Conservation (phyloP, 768 basidiomycete genomes). For the Boletus rubropictus region DNA sequence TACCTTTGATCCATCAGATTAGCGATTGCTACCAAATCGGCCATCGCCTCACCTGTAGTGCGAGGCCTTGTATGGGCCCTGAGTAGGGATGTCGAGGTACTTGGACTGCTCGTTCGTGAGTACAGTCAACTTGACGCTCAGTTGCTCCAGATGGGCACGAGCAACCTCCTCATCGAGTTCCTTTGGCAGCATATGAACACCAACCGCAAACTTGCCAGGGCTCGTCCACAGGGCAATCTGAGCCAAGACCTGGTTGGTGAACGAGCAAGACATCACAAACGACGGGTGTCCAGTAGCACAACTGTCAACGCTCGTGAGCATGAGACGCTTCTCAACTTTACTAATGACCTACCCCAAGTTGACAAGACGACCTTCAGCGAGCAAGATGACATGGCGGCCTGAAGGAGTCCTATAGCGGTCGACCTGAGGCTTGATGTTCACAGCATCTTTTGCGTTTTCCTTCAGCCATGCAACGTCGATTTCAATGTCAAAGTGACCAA, state of each 20-base stretch:
- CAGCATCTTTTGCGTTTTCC: constrained; percentile 72
- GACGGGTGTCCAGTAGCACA: constrained; percentile 99
- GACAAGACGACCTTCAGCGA: constrained; percentile 98
- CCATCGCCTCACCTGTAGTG: constrained; percentile 52
- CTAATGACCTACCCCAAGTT: constrained; percentile 74
- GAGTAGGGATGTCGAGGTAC: constrained; percentile 86
- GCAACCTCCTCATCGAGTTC: constrained; percentile 99
- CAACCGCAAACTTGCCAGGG: constrained; percentile 86
- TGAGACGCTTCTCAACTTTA: not conserved
- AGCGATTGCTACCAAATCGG: not conserved
- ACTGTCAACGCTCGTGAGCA: constrained; percentile 31
- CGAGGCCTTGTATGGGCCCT: constrained; percentile 72
- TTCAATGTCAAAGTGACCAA: constrained; percentile 82
- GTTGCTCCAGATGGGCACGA: constrained; percentile 84
- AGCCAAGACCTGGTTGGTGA: constrained; percentile 96
- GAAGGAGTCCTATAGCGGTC: constrained; percentile 92
- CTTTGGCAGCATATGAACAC: constrained; percentile 98
- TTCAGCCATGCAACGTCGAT: constrained; percentile 99
- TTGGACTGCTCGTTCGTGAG: constrained; percentile 67
- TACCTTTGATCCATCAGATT: constrained; percentile 20
- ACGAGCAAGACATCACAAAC: constrained; percentile 99
- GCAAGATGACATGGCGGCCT: constrained; percentile 93
- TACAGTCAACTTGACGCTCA: constrained; percentile 90
- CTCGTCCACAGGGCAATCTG: constrained; percentile 98
- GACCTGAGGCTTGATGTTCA: constrained; percentile 98